Conservation (phyloP, 2,329 filamentous ascomycete species). For the Escovopsis sp. region DNA sequence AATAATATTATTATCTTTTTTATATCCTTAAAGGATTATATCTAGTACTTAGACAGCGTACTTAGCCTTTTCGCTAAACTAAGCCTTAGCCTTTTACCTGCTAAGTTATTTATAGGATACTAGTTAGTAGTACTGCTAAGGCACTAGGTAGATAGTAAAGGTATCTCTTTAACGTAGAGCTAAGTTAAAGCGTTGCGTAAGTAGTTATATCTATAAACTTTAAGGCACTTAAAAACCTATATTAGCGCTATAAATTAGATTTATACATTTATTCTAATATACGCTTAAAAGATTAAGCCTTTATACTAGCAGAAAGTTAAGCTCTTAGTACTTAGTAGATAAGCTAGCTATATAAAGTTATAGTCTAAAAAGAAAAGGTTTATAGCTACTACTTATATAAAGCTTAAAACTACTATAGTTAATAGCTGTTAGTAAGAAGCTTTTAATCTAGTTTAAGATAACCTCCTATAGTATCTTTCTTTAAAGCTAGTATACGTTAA, state of each 20-base stretch:
- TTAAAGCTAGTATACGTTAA: background rate
- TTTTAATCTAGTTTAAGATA: background rate
- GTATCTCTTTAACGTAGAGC: background rate
- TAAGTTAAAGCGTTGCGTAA: background rate
- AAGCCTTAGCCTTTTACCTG: background rate
- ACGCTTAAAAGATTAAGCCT: background rate
- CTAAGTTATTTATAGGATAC: background rate
- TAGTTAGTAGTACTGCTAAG: background rate
- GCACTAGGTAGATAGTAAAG: background rate
- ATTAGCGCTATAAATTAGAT: background rate
- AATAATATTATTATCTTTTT: too few relatives aligned
- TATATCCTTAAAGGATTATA: background rate
- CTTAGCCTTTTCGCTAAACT: background rate
- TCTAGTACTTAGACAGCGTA: background rate
- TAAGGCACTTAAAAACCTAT: background rate
- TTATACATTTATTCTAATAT: background rate
- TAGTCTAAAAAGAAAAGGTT: too few relatives aligned
- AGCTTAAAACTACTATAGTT: too few relatives aligned
- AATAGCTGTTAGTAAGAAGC: too few relatives aligned
- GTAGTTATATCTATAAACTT: background rate
- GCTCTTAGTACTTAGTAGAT: too few relatives aligned
- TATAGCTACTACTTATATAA: too few relatives aligned
- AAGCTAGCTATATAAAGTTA: background rate
- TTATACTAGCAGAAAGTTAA: background rate
- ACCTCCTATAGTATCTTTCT: background rate